Evolutionary conservation across 768 basidiomycete genomes (phyloP).

Genomic region (Trametes coccinea): DNA sequence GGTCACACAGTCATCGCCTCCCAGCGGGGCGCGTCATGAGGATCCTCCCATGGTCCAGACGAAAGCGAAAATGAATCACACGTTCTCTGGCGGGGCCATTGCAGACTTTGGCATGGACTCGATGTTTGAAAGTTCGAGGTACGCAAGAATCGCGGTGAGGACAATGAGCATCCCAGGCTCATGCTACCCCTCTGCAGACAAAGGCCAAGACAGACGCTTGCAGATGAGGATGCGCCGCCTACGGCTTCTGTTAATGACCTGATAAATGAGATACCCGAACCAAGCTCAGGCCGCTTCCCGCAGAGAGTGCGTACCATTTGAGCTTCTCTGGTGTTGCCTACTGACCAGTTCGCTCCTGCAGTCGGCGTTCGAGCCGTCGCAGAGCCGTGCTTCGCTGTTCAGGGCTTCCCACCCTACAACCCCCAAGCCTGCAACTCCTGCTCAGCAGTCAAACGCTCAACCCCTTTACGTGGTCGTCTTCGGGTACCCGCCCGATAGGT

Average conservation of each 20-base stretch:
- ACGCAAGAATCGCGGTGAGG: not conserved
- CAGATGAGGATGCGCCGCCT: constrained; percentile 82
- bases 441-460: constrained; percentile 35
- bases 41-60: constrained; percentile 76
- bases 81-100: constrained; percentile 59
- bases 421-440: constrained; percentile 25
- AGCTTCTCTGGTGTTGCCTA: not conserved
- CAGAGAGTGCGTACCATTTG: constrained; percentile 38
- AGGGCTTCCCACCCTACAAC: constrained; percentile 25
- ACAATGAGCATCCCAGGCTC: too few species aligned
- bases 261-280: constrained; percentile 54
- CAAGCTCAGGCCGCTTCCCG: constrained; percentile 43
- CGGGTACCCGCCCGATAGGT: constrained; percentile 85
- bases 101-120: constrained; percentile 82
- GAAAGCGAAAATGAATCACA: constrained; percentile 78
- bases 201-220: constrained; percentile 61
- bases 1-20: constrained; percentile 12
- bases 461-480: constrained; percentile 75
- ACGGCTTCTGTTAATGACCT: constrained; percentile 75
- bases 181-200: too few species aligned
- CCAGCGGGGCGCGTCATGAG: constrained; percentile 47
- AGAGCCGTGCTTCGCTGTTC: constrained; percentile 35
- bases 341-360: constrained; percentile 13
- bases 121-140: constrained; percentile 79
- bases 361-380: constrained; percentile 44